Evolutionary conservation across 2,329 filamentous ascomycete genomes (phyloP).

Genomic region (Verticillium isaacii): DNA sequence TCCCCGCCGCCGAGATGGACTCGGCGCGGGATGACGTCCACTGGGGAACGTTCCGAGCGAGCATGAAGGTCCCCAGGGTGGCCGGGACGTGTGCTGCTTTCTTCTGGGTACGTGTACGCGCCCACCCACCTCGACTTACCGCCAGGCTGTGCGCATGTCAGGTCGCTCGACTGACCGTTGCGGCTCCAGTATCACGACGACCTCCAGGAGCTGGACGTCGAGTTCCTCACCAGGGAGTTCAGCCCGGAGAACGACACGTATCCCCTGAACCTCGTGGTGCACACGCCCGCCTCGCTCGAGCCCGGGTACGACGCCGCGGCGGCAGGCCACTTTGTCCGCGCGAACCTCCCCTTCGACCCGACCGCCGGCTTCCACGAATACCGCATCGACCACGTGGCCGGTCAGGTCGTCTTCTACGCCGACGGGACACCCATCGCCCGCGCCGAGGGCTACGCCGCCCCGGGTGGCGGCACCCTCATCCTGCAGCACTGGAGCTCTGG

Average conservation of each 20-base stretch:
- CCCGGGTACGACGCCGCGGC: constrained; percentile 58
- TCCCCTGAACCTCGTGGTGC: constrained; percentile 70
- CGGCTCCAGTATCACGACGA: constrained; percentile 65
- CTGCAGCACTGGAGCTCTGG: constrained; percentile 79
- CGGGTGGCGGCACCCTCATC: constrained; percentile 61
- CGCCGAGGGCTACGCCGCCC: constrained; percentile 54
- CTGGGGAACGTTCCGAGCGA: constrained; percentile 66
- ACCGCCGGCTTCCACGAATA: constrained; percentile 68
- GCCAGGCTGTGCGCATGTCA: not conserved
- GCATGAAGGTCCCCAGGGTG: constrained; percentile 57
- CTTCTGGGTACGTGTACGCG: constrained; percentile 57
- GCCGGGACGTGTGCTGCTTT: constrained; percentile 72
- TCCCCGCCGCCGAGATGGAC: constrained; percentile 62
- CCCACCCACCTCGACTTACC: too few relatives aligned
- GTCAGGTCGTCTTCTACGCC: constrained; percentile 62
- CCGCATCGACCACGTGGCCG: constrained; percentile 67
- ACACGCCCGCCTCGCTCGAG: constrained; percentile 55
- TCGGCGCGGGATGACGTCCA: constrained; percentile 55
- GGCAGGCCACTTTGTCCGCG: constrained; percentile 53
- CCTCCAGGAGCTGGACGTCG: constrained; percentile 76
- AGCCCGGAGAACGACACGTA: constrained; percentile 42
- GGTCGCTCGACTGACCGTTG: too few relatives aligned
- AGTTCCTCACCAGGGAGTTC: constrained; percentile 68
- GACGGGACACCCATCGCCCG: constrained; percentile 54
- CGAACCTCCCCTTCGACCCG: constrained; percentile 62